Evolutionary conservation across 768 basidiomycete species (phyloP).

Genomic region (Leccinum sublutescens): DNA sequence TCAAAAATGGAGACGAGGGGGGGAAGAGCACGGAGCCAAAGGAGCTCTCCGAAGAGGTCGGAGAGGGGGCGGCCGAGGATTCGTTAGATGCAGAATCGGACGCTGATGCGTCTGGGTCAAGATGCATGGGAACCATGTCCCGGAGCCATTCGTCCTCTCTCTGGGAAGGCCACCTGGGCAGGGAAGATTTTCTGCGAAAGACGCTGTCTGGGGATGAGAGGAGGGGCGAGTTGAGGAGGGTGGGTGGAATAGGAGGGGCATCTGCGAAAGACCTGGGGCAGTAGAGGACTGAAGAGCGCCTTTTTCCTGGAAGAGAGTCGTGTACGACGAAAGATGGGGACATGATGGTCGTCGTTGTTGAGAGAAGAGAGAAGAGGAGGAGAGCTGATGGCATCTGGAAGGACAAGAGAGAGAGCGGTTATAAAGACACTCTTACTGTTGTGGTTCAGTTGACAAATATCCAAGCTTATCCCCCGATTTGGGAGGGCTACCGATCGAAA

Average conservation of each 20-base stretch:
- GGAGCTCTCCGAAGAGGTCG: conserved; percentile 25
- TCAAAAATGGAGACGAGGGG: conserved; percentile 19
- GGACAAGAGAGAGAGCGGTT: background rate
- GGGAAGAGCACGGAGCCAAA: conserved; percentile 8
- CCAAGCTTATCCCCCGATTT: conserved; percentile 24
- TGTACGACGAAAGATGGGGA: conserved; percentile 14
- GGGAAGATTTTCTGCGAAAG: conserved; percentile 39
- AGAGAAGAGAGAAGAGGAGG: background rate
- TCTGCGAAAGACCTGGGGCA: conserved; percentile 26
- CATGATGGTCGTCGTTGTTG: conserved; percentile 6
- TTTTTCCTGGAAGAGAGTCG: conserved; percentile 13
- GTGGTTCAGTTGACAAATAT: conserved; percentile 27
- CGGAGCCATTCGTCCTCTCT: conserved; percentile 61
- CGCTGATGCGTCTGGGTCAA: conserved; percentile 14
- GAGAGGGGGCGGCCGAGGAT: conserved; percentile 9
- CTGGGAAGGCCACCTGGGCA: conserved; percentile 42
- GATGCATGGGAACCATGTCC: conserved; percentile 52
- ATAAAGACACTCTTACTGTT: conserved; percentile 15
- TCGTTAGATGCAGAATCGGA: conserved; percentile 4
- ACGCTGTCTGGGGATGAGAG: conserved; percentile 50
- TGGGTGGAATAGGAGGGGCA: conserved; percentile 55
- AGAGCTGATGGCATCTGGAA: conserved; percentile 9
- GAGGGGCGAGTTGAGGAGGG: conserved; percentile 53
- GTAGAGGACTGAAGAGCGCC: conserved; percentile 20
- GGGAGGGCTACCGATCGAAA: conserved; percentile 20